phyloP scores from a whole-genome alignment of 192 early-diverging fungal species.

The Umbelopsis sp. region DNA sequence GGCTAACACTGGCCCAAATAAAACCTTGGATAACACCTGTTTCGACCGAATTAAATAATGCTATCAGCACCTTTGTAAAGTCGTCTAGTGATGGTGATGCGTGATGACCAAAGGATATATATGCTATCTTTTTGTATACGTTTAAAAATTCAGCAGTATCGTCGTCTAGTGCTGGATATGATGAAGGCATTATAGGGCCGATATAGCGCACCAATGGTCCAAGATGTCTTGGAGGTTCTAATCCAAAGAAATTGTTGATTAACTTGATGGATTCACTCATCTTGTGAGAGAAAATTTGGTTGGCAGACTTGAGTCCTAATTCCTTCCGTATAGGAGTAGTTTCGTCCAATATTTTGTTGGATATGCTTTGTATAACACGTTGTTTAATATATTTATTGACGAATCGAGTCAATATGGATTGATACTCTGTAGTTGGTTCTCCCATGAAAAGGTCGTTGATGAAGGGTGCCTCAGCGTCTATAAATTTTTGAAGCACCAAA shows the following conservation, averaged over 20 bases:
- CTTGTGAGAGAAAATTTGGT: neutral
- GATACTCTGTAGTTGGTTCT: constrained; percentile 1
- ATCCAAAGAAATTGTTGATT: constrained; percentile 29
- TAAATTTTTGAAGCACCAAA: too few species aligned
- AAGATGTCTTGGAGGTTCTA: constrained; percentile 23
- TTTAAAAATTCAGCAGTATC: constrained; percentile 23
- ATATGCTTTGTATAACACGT: neutral
- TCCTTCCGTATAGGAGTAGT: neutral
- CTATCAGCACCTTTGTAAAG: constrained; percentile 23
- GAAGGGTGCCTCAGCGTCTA: constrained; percentile 23
- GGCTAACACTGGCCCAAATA: constrained; percentile 33
- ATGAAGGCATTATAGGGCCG: constrained; percentile 37
- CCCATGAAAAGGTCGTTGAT: constrained; percentile 9
- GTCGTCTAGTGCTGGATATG: constrained; percentile 17
- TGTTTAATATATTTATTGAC: neutral
- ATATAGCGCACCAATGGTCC: constrained; percentile 33
- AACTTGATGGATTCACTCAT: constrained; percentile 24
- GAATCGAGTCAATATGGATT: neutral
- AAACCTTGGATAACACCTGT: constrained; percentile 28
- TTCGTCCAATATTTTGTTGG: neutral
- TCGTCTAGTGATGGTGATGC: constrained; percentile 6
- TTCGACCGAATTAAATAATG: constrained; percentile 23
- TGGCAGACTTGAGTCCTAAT: neutral
- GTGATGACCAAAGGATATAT: constrained; percentile 34
- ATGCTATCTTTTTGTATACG: constrained; percentile 18